Evolutionary conservation across 2,329 filamentous ascomycete genomes (phyloP).

Genomic region (Teratosphaeria zuluensis): DNA sequence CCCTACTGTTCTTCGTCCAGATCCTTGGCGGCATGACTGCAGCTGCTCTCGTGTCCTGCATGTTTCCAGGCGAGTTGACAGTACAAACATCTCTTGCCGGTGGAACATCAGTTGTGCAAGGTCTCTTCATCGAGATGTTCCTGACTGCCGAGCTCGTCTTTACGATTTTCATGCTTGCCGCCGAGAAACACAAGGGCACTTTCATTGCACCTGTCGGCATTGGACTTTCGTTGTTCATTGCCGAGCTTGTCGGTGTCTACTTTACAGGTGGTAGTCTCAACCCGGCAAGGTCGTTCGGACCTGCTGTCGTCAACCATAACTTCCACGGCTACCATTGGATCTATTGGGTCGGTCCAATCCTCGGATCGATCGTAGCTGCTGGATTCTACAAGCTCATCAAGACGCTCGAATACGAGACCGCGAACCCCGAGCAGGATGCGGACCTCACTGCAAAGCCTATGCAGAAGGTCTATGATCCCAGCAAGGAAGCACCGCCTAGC

Average conservation of each 20-base stretch:
- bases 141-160: conserved; percentile 32
- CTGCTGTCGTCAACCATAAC: conserved; percentile 16
- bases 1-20: conserved; percentile 27
- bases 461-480: background rate
- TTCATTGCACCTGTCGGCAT: conserved; percentile 36
- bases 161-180: conserved; percentile 33
- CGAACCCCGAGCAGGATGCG: conserved; percentile 21
- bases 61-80: conserved; percentile 29
- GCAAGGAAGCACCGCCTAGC: background rate
- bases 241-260: conserved; percentile 32
- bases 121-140: conserved; percentile 33
- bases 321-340: conserved; percentile 26
- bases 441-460: conserved; percentile 5
- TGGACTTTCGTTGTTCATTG: conserved; percentile 38
- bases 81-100: conserved; percentile 26
- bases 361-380: conserved; percentile 19
- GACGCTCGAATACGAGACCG: conserved; percentile 21
- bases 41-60: conserved; percentile 23
- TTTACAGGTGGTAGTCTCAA: conserved; percentile 30
- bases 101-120: conserved; percentile 28
- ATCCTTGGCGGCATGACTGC: conserved; percentile 30
- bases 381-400: conserved; percentile 24
- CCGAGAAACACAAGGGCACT: conserved; percentile 34
- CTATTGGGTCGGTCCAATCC: conserved; percentile 20
- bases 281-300: conserved; percentile 27